Evolutionary conservation across 2,329 filamentous ascomycete species (phyloP).

Genomic region (Colletotrichum sp.): DNA sequence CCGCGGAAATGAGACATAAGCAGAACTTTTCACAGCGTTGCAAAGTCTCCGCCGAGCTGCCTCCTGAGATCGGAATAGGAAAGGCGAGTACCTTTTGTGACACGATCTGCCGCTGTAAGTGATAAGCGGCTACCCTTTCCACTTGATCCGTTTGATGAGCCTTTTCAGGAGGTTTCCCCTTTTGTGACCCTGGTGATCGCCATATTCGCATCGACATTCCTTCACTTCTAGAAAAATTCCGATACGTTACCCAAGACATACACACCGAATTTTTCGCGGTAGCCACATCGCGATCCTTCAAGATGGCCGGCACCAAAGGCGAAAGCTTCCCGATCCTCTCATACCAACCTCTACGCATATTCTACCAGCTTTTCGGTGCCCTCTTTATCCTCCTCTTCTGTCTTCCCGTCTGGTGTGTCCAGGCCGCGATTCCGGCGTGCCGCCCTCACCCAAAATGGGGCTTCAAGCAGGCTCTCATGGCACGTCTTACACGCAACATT

Average conservation of each 20-base stretch:
- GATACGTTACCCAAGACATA: neutral
- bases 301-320: neutral
- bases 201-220: neutral
- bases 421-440: neutral
- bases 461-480: conserved; percentile 7
- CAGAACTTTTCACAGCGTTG: neutral
- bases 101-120: neutral
- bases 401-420: neutral
- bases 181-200: neutral
- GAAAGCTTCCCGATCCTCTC: neutral
- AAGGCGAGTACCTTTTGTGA: neutral
- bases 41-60: neutral
- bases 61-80: neutral
- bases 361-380: neutral
- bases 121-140: neutral
- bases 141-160: neutral
- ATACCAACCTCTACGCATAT: neutral
- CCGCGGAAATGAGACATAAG: neutral
- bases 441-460: conserved; percentile 6
- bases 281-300: neutral
- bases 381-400: neutral
- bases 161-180: neutral
- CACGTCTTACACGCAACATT: neutral
- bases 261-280: neutral
- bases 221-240: neutral